Conservation (phyloP, 73 alveolate genomes). For the Paramecium pentaurelia region DNA sequence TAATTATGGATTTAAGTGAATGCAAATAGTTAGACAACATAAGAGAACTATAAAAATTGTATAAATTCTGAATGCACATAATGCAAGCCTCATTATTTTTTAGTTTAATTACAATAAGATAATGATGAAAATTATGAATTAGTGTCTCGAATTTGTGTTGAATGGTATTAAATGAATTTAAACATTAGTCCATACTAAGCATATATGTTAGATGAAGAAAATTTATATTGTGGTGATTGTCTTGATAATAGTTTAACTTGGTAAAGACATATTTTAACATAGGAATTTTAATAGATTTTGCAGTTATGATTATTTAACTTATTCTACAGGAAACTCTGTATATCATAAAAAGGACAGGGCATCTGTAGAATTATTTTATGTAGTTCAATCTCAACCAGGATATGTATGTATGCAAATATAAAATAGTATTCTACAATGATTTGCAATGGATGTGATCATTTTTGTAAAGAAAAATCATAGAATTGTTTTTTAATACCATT, state of each 20-base stretch:
- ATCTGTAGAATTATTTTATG: background rate
- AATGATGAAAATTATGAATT: background rate
- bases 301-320: background rate
- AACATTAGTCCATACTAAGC: background rate
- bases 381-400: background rate
- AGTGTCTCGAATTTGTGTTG: background rate
- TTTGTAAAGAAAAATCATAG: background rate
- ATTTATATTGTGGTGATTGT: slow-evolving; percentile 40
- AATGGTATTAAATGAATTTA: background rate
- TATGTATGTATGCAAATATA: background rate
- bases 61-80: background rate
- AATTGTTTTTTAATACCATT: background rate
- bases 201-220: background rate
- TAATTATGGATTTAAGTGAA: background rate
- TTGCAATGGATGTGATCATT: background rate
- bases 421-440: background rate
- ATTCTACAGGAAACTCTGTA: background rate
- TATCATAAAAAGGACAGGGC: background rate
- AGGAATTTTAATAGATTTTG: background rate
- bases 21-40: background rate
- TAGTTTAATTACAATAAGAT: background rate
- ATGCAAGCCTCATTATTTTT: background rate
- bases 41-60: background rate
- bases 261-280: background rate
- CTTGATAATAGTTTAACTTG: background rate